Base-by-base conservation (phyloP, 345 rosid species). In the Euclidium syriacum region DNA sequence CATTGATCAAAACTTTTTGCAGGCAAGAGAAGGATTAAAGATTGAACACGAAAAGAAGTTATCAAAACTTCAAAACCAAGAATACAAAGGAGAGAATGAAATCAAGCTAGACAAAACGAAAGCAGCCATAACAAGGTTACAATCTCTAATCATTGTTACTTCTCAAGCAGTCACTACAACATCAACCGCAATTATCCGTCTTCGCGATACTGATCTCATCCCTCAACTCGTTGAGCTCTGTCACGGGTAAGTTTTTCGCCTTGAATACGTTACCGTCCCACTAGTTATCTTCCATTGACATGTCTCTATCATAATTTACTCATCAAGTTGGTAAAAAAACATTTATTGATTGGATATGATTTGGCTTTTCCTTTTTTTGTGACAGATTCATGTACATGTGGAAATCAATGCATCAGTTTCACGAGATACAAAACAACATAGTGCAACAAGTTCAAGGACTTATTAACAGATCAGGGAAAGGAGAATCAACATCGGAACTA, bases 361-460 rank as follows among this genome's bases (percentile, higher is more conserved):
- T n/a, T 36, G 11, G 17, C 52, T 58, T 60, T 30, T 33, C 27
- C 22, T 62, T 16, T 19, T 11, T 7, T 15, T 42, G 24, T 78
- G 72, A n/a, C 89, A 94, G 97, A 56, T 86, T 90, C 68, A 86
- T 86, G 99, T 87, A 87, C 77, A 90, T 94, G 97, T 94, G 97
- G 99, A 83, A 62, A 66, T 67, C 86, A n/a, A 90, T 90, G 99
- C 81, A 90, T 60, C 86, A 86, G 39, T 81, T 73, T 75, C 97
- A 94, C 42, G 96, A 94, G 73, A 74, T 84, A 44, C 99, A 94
- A 78, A 86, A 69, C 71, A 67, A 70, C 78, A 84, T 90, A 15
- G 92, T 94, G 51, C 99, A 90, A 76, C 99, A 94, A 79, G 99
- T 94, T 16, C 82, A 79, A 23, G 99, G 97, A 64, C 97, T 94